Base-by-base conservation (phyloP, 2,329 filamentous ascomycete genomes). In the Diaporthe humulicola region DNA sequence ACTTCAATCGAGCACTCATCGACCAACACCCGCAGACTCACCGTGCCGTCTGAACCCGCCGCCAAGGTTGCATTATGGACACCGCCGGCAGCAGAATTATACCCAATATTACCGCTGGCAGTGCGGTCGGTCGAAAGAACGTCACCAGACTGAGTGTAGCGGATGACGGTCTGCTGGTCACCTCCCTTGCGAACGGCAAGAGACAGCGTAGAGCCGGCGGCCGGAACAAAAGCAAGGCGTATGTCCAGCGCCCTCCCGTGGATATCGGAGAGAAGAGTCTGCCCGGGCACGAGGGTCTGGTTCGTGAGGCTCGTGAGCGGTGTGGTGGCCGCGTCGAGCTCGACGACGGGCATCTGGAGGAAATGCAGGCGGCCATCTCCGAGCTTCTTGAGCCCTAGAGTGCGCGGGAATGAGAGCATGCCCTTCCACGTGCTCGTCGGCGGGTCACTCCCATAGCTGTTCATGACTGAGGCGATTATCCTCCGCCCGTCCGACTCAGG, bases 391-490 rank as follows among this genome's bases (percentile, higher is more conserved):
- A 56, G 52, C 52, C 25, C 6, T 8, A 56, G 52, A 8, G 52
- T 56, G 10, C 52, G 25, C 25, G 52, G 52, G 52, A 56, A 56
- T 12, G 52, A 56, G 25, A 56, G 52, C 52, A 56, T 56, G 28
- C 52, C 52, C 52, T 56, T 56, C 52, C 52, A 56, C 28, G 52
- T 56, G 25, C 6, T 56, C 15, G 52, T 56, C 10, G 52, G 52
- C 15, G 52, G 52, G 25, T 56, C 28, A 25, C 52, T 56, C 5
- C 52, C 52, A 28, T 56, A 56, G 52, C 52, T 56, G 25, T 56
- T 56, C 52, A 56, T 56, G 52, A 56, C 52, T 12, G 52, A 56
- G 52, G 52, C 52, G 14, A 56, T 56, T 33, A 56, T 56, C 25
- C 52, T 56, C 6, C 52, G 25, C 25, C 52, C 52, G 52, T 56